phyloP scores from a whole-genome alignment of 23 red algal species.

The Pyropia haitanensis region DNA sequence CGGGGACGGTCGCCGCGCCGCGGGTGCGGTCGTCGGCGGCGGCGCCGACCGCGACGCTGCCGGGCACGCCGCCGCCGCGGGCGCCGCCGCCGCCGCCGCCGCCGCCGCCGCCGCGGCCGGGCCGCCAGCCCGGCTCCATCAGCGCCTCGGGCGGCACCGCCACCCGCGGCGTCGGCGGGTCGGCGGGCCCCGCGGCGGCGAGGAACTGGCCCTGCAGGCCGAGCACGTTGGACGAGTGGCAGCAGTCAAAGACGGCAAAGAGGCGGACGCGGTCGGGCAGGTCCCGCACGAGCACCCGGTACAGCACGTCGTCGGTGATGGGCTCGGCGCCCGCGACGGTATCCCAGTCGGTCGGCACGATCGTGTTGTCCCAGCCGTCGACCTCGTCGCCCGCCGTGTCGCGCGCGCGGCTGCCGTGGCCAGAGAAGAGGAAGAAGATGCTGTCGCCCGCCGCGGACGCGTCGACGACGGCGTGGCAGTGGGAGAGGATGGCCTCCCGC shows the following conservation, averaged over 20 bases:
- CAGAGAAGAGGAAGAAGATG: conserved; percentile 58
- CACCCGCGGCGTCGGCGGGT: too few species aligned
- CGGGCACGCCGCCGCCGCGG: too few species aligned
- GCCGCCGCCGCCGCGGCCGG: too few species aligned
- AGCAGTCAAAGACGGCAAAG: neutral
- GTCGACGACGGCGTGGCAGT: conserved; percentile 24
- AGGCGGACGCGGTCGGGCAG: neutral
- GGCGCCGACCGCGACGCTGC: too few species aligned
- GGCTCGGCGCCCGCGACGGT: conserved; percentile 9
- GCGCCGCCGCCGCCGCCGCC: too few species aligned
- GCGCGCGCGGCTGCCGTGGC: conserved; percentile 36
- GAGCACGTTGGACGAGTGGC: neutral
- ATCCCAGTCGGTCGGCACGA: conserved; percentile 28
- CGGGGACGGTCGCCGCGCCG: too few species aligned
- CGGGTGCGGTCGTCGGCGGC: too few species aligned
- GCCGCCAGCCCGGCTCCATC: too few species aligned
- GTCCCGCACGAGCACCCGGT: conserved; percentile 16
- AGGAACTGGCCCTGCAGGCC: neutral
- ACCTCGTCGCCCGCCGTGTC: conserved; percentile 54
- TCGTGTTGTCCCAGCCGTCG: conserved; percentile 63
- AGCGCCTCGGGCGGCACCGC: too few species aligned
- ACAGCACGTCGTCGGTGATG: conserved; percentile 44
- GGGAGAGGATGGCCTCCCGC: conserved; percentile 20
- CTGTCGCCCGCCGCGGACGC: conserved; percentile 14
- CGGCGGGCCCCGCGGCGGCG: too few species aligned